phyloP scores from a whole-genome alignment of 768 basidiomycete genomes.

The Tremella yokohamensis region DNA sequence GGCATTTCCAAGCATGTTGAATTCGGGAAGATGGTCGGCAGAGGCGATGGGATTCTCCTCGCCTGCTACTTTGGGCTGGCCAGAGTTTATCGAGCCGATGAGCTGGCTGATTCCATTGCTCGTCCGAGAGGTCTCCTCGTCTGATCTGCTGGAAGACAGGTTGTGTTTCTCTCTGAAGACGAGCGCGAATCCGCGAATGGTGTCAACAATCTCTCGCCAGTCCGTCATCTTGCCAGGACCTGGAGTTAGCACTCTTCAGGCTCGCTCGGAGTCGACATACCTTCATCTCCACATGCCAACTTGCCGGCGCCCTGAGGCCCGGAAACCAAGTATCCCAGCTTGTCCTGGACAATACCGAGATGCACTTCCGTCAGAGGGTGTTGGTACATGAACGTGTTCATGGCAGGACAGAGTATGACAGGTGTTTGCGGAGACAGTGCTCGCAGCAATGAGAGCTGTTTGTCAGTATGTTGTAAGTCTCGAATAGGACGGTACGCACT shows the following conservation, averaged over 20 bases:
- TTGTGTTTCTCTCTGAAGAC: no score
- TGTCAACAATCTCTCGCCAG: background rate
- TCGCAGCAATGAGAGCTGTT: slow-evolving; percentile 64
- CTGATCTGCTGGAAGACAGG: no score
- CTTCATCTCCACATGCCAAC: slow-evolving; percentile 87
- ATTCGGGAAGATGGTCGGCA: no score
- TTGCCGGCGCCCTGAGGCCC: slow-evolving; percentile 78
- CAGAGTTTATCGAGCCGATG: no score
- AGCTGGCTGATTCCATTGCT: no score
- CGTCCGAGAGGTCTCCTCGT: no score
- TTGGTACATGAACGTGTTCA: slow-evolving; percentile 97
- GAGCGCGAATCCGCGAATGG: background rate
- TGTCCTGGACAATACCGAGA: slow-evolving; percentile 66
- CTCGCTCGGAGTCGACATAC: slow-evolving; percentile 55
- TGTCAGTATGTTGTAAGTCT: background rate
- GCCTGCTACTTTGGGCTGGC: no score
- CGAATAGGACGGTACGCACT: slow-evolving; percentile 24
- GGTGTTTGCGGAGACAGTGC: slow-evolving; percentile 78
- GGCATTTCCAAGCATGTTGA: no score
- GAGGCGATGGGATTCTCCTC: no score
- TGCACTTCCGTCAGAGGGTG: slow-evolving; percentile 91
- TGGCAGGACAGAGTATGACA: slow-evolving; percentile 89
- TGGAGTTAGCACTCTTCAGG: background rate
- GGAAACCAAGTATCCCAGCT: slow-evolving; percentile 71
- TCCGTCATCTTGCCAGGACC: background rate